phyloP scores from a whole-genome alignment of 2,329 filamentous ascomycete species.

The Pseudogymnoascus sp. region DNA sequence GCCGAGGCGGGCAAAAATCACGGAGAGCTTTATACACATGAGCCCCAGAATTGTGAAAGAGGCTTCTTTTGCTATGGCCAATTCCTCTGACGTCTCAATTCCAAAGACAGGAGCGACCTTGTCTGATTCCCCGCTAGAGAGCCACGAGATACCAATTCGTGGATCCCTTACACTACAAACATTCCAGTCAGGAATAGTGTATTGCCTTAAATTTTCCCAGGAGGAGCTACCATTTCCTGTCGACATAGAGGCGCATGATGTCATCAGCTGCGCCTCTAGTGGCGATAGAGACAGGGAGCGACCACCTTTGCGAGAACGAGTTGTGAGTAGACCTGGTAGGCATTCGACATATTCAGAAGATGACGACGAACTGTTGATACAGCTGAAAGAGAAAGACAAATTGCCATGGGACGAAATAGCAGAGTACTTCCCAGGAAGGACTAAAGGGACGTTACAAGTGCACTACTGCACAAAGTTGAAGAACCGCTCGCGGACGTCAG shows the following conservation, averaged over 20 bases:
- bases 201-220: not conserved
- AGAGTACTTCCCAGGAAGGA: constrained; percentile 17
- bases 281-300: too few species aligned
- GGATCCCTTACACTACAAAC: not conserved
- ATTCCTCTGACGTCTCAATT: not conserved
- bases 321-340: constrained; percentile 13
- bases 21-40: too few species aligned
- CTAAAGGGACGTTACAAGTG: constrained; percentile 18
- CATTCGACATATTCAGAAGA: constrained; percentile 14
- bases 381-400: constrained; percentile 15
- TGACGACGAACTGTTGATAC: constrained; percentile 16
- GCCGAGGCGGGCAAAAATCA: too few species aligned
- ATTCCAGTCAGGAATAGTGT: not conserved
- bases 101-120: not conserved
- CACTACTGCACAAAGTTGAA: constrained; percentile 19
- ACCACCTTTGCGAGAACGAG: constrained; percentile 11
- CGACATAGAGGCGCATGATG: not conserved
- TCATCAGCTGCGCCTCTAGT: not conserved
- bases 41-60: not conserved
- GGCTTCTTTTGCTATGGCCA: too few species aligned
- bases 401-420: constrained; percentile 18
- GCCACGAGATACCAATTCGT: not conserved
- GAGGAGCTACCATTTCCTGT: not conserved
- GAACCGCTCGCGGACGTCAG: constrained; percentile 14
- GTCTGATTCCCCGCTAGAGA: not conserved